These are phyloP conservation scores for Mortierella sp. DNA, from an alignment of 371 early-diverging fungal genomes.

Conservation along the genomic window DNA sequence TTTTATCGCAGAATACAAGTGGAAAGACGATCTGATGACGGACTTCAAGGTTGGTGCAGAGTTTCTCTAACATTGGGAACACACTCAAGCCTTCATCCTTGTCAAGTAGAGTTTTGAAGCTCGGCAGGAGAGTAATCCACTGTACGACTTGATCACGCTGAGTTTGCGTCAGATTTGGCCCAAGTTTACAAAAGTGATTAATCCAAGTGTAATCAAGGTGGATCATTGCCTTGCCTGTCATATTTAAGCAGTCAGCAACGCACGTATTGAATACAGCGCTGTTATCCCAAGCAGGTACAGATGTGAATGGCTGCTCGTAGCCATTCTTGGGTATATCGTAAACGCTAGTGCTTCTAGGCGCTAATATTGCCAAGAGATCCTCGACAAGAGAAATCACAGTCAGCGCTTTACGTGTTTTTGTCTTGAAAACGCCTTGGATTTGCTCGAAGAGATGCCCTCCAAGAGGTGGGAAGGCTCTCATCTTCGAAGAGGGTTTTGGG, in stretches of 20 bases:
- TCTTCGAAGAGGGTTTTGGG: background rate
- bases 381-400: constrained; percentile 13
- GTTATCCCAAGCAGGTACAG: constrained; percentile 51
- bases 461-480: constrained; percentile 38
- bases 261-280: constrained; percentile 22
- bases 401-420: constrained; percentile 15
- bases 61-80: constrained; percentile 13
- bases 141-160: constrained; percentile 35
- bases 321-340: constrained; percentile 27
- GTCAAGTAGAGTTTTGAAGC: constrained; percentile 23
- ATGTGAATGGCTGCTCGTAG: constrained; percentile 23
- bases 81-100: constrained; percentile 8
- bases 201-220: constrained; percentile 26
- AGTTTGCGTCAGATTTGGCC: constrained; percentile 13
- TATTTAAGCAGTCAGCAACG: constrained; percentile 20
- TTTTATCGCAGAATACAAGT: constrained; percentile 39
- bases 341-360: constrained; percentile 31
- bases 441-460: constrained; percentile 30
- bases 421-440: constrained; percentile 20
- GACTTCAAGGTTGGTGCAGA: constrained; percentile 37
- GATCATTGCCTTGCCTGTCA: constrained; percentile 10
- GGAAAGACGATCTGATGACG: constrained; percentile 41
- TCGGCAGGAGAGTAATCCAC: constrained; percentile 25
- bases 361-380: constrained; percentile 17
- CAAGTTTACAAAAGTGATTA: constrained; percentile 23